Evolutionary conservation across 495 filamentous ascomycete species (phyloP), one percentile per base, ranked within the genome.

Genomic region (Pseudevernia furfuracea): DNA sequence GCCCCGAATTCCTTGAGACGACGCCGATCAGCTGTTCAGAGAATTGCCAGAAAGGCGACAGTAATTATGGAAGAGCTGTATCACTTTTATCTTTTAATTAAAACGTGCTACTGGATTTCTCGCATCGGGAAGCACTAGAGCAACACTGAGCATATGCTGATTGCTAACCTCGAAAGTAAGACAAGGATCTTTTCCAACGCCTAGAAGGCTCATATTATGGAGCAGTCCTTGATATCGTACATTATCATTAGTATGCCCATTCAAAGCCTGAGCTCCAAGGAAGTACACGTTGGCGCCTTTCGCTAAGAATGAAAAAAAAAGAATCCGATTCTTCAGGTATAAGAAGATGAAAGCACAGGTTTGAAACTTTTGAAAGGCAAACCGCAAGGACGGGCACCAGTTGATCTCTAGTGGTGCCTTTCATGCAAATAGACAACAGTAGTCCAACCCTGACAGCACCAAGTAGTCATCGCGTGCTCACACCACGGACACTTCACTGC

Each of bases 401-500:
- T 55, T 30, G 1, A 36, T 8, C 7, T 37, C 63, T 52, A 87
- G 73, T 87, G 83, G 61, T 86, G 79, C 69, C 81, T 83, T 70
- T 89, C 85, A 61, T 83, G 83, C 73, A 90, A 72, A 64, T 87
- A 83, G 28, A 91, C 85, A 53, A 89, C 77, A 8, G 88, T 84
- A 30, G 84, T 84, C 78, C 88, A 92, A 21, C 87, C 88, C 25
- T 86, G 79, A 72, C 89, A 93, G 72, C 89, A 93, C 58, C 74
- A 71, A 25, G 79, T 84, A 59, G 78, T 86, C 87, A 93, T 91
- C 38, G 81, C 79, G 77, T 93, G 89, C 34, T 78, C 74, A 75
- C 89, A 93, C 87, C 89, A 93, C 59, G 87, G 88, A 68, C 88
- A 91, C 64, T 83, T 83, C 28, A 87, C 82, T 71, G 80, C 80